Evolutionary conservation across 2,329 filamentous ascomycete species (phyloP).

Genomic region (Neofusicoccum cordaticola): DNA sequence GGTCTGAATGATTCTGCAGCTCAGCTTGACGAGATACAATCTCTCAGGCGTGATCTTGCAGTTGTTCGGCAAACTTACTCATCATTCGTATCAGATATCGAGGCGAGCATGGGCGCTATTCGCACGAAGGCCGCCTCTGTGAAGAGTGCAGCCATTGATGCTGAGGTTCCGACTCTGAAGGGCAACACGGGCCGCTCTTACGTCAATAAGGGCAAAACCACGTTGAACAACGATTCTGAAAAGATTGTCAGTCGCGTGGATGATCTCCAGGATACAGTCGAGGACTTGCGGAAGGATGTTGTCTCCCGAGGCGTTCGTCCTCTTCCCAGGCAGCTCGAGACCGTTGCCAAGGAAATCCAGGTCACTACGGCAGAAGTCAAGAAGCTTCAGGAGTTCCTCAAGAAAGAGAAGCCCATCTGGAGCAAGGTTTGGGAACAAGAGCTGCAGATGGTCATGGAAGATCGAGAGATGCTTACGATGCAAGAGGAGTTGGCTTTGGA

Average conservation of each 20-base stretch:
- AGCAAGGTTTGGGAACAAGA: slow-evolving; percentile 99
- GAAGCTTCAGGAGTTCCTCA: slow-evolving; percentile 90
- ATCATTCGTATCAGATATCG: slow-evolving; percentile 82
- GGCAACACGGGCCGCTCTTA: slow-evolving; percentile 81
- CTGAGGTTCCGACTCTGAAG: slow-evolving; percentile 67
- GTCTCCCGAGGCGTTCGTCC: slow-evolving; percentile 89
- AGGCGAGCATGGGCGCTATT: slow-evolving; percentile 80
- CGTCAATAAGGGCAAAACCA: slow-evolving; percentile 82
- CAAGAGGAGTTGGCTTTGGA: slow-evolving; percentile 94
- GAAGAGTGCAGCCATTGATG: slow-evolving; percentile 71
- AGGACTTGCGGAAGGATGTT: slow-evolving; percentile 96
- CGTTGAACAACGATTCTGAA: slow-evolving; percentile 82
- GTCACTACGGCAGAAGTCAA: slow-evolving; percentile 80
- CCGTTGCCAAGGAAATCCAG: slow-evolving; percentile 83
- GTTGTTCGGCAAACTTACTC: slow-evolving; percentile 91
- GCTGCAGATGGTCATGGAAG: slow-evolving; percentile 90
- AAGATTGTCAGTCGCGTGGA: slow-evolving; percentile 88
- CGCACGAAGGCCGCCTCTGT: slow-evolving; percentile 78
- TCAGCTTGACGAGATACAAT: slow-evolving; percentile 76
- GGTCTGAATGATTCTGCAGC: slow-evolving; percentile 44
- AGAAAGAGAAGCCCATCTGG: slow-evolving; percentile 91
- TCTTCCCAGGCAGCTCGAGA: slow-evolving; percentile 83
- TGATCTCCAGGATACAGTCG: slow-evolving; percentile 93
- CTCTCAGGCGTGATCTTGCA: slow-evolving; percentile 80
- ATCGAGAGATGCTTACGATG: slow-evolving; percentile 89